These are phyloP conservation scores for Backusella macrospora DNA, from an alignment of 192 early-diverging fungal genomes.

Conservation along the genomic window DNA sequence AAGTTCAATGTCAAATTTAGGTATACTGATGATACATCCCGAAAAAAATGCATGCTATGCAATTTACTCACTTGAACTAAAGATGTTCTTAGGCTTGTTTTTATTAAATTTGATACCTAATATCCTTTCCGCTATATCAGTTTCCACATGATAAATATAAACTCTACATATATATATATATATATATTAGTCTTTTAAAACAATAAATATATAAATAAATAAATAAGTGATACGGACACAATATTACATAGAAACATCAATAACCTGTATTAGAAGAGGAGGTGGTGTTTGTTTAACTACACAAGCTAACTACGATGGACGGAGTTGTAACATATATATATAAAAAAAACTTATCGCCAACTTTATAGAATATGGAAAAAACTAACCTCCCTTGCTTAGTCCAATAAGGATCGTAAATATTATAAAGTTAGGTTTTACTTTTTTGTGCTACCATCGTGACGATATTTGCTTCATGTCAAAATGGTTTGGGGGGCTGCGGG, in stretches of 20 bases:
- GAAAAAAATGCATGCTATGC: not conserved
- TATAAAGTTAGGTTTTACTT: constrained; percentile 16
- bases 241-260: not conserved
- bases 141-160: not conserved
- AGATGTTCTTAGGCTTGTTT: constrained; percentile 5
- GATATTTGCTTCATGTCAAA: constrained; percentile 16
- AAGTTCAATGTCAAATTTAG: constrained; percentile 16
- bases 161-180: not conserved
- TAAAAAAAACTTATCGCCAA: constrained; percentile 15
- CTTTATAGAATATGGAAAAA: constrained; percentile 16
- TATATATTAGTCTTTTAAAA: not conserved
- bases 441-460: constrained; percentile 8
- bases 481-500: constrained; percentile 4
- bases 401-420: constrained; percentile 14
- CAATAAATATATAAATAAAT: not conserved
- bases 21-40: constrained; percentile 4
- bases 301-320: not conserved
- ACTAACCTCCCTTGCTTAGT: constrained; percentile 4
- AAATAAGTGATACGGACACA: not conserved
- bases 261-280: constrained; percentile 17
- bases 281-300: constrained; percentile 10
- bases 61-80: not conserved
- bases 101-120: not conserved
- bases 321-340: not conserved
- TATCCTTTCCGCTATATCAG: not conserved